These are phyloP conservation scores for Dendrobium nobile DNA, from an alignment of 106 monocot species.

Conservation along the genomic window DNA sequence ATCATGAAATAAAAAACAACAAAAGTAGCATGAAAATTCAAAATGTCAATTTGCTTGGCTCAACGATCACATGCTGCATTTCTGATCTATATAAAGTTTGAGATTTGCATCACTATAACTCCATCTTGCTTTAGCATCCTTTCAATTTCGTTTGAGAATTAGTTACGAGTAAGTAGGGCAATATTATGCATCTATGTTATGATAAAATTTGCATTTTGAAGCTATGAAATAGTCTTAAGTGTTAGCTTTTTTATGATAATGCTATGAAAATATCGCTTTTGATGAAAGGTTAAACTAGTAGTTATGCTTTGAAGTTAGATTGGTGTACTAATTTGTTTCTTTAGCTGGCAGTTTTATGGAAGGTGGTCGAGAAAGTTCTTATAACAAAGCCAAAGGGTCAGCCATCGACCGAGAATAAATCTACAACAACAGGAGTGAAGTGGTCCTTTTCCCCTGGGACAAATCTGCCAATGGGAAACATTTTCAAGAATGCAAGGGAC, in stretches of 20 bases:
- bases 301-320: neutral
- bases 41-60: neutral
- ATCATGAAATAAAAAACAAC: neutral
- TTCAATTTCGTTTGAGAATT: neutral
- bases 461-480: conserved; percentile 46
- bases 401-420: conserved; percentile 20
- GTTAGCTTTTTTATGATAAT: neutral
- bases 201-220: neutral
- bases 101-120: neutral
- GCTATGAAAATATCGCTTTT: neutral
- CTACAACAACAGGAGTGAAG: conserved; percentile 50
- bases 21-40: neutral
- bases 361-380: conserved; percentile 73
- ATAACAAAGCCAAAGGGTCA: conserved; percentile 39
- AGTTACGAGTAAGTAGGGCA: neutral
- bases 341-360: conserved; percentile 84
- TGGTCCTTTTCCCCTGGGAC: conserved; percentile 90
- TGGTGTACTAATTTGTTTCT: conserved; percentile 35
- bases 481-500: conserved; percentile 64
- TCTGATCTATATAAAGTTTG: neutral
- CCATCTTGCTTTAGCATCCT: neutral
- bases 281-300: neutral
- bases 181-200: neutral
- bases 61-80: neutral
- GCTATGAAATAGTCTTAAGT: neutral